phyloP scores from a whole-genome alignment of 2,329 filamentous ascomycete genomes.

The Aspergillus sergii region DNA sequence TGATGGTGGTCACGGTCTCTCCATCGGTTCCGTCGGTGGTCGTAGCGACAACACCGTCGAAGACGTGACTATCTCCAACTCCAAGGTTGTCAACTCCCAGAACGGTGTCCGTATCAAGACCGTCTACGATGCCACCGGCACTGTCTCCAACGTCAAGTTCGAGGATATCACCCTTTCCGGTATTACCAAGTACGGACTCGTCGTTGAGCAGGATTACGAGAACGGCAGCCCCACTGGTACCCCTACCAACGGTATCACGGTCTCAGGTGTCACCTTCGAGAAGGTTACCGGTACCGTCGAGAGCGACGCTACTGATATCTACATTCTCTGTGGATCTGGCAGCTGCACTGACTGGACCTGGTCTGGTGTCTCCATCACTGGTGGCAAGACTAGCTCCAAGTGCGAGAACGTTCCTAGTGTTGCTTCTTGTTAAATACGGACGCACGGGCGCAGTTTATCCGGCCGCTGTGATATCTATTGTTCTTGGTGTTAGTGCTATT shows the following conservation, averaged over 20 bases:
- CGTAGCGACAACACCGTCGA: slow-evolving; percentile 57
- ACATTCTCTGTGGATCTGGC: slow-evolving; percentile 57
- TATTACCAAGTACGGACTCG: slow-evolving; percentile 56
- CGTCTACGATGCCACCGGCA: slow-evolving; percentile 54
- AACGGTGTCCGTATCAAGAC: slow-evolving; percentile 49
- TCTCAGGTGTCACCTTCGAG: slow-evolving; percentile 39
- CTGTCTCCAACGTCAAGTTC: slow-evolving; percentile 57
- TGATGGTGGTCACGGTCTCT: slow-evolving; percentile 39
- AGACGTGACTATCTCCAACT: slow-evolving; percentile 53
- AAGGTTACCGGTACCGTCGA: slow-evolving; percentile 38
- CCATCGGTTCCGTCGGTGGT: slow-evolving; percentile 45
- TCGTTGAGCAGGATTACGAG: slow-evolving; percentile 57
- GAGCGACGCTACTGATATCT: slow-evolving; percentile 45
- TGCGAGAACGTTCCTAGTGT: slow-evolving; percentile 46
- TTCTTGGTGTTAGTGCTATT: no score
- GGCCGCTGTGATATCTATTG: background rate
- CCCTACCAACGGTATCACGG: slow-evolving; percentile 43
- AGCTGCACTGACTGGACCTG: slow-evolving; percentile 54
- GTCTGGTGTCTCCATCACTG: slow-evolving; percentile 52
- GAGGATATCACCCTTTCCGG: slow-evolving; percentile 53
- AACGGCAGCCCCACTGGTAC: slow-evolving; percentile 45
- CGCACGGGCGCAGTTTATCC: background rate
- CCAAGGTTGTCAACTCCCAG: slow-evolving; percentile 47
- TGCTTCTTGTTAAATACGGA: slow-evolving; percentile 28
- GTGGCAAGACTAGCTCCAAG: slow-evolving; percentile 50